phyloP scores from a whole-genome alignment of 2,329 filamentous ascomycete genomes.

The Diaporthe amygdali region DNA sequence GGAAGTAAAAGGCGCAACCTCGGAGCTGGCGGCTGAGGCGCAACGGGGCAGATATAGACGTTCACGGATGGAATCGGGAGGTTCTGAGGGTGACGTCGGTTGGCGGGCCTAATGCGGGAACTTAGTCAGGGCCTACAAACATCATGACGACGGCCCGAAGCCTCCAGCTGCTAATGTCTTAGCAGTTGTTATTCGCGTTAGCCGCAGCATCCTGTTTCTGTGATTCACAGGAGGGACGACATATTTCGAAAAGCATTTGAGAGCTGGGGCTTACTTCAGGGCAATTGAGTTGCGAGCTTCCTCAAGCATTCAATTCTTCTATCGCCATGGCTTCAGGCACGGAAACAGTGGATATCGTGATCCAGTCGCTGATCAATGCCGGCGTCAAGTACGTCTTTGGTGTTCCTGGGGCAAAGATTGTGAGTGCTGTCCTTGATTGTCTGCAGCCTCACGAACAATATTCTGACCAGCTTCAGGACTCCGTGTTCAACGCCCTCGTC shows the following conservation, averaged over 20 bases:
- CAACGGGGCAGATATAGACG: neutral
- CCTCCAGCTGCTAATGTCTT: neutral
- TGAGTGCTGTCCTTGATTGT: neutral
- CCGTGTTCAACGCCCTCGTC: conserved; percentile 49
- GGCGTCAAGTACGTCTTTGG: conserved; percentile 52
- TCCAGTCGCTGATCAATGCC: conserved; percentile 39
- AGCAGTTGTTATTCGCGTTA: neutral
- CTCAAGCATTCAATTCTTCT: neutral
- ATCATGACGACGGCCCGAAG: conserved; percentile 9
- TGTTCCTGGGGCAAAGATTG: conserved; percentile 51
- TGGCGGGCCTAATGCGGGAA: conserved; percentile 5
- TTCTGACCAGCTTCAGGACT: conserved; percentile 34
- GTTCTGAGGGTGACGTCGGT: conserved; percentile 5
- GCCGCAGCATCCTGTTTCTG: neutral
- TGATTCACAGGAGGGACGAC: neutral
- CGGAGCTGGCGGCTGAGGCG: neutral
- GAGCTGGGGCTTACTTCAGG: neutral
- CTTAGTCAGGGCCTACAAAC: conserved; percentile 6
- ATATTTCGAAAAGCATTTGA: neutral
- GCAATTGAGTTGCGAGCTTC: neutral
- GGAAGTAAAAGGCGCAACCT: neutral
- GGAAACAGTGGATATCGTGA: conserved; percentile 36
- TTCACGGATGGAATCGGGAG: neutral
- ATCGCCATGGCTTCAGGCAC: conserved; percentile 17
- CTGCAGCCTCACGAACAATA: too few relatives aligned